Evolutionary conservation across 352 stramenopile genomes (phyloP).

Genomic region (Globisporangium echinulatum): DNA sequence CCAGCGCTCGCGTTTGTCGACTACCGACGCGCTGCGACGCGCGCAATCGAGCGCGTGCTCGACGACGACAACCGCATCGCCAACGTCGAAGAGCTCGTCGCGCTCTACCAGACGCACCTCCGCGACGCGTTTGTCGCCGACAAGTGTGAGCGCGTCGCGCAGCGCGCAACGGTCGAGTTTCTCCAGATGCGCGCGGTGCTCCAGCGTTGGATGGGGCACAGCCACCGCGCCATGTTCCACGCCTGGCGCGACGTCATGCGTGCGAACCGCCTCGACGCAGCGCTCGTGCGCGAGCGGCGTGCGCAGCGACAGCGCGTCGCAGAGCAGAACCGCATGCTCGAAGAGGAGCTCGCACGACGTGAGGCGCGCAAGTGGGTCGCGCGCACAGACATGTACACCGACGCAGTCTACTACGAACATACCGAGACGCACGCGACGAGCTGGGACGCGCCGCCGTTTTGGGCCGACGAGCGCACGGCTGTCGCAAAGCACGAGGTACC

Average conservation of each 20-base stretch:
- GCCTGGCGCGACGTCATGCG: constrained; percentile 50
- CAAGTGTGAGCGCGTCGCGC: constrained; percentile 33
- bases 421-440: constrained; percentile 35
- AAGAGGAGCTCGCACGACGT: constrained; percentile 37
- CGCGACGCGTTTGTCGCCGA: constrained; percentile 44
- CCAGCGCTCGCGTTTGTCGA: constrained; percentile 34
- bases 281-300: constrained; percentile 21
- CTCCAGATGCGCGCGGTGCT: constrained; percentile 54
- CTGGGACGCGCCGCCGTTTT: constrained; percentile 45
- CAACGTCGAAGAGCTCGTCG: constrained; percentile 36
- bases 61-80: constrained; percentile 21
- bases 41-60: constrained; percentile 27
- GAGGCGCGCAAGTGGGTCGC: constrained; percentile 47
- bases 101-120: constrained; percentile 37
- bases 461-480: constrained; percentile 37
- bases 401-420: constrained; percentile 62
- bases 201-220: constrained; percentile 44
- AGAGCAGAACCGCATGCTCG: constrained; percentile 38
- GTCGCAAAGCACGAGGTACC: constrained; percentile 9
- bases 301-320: constrained; percentile 38
- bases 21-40: constrained; percentile 34
- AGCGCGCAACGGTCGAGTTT: constrained; percentile 49
- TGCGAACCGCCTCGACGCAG: constrained; percentile 24
- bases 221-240: constrained; percentile 47
- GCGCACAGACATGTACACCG: constrained; percentile 58